These are phyloP conservation scores for Dendrocalamus latiflorus DNA, from an alignment of 202 grass and related monocot species.

Conservation along the genomic window DNA sequence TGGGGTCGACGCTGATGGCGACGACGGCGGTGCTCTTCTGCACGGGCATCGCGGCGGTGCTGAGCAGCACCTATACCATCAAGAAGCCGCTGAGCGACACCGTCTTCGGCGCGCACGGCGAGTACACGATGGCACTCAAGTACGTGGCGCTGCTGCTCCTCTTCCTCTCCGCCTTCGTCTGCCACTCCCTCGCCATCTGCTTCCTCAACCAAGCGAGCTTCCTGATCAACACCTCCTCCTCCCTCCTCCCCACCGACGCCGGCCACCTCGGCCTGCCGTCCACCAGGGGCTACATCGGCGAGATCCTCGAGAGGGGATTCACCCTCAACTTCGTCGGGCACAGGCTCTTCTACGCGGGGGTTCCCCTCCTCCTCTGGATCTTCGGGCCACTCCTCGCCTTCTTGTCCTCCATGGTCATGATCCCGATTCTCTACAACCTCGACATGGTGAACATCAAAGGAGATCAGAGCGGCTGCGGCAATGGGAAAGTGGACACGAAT, in stretches of 20 bases:
- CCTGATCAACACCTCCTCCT: slow-evolving; percentile 57
- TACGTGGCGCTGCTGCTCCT: slow-evolving; percentile 60
- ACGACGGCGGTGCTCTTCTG: slow-evolving; percentile 79
- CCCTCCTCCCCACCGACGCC: neutral
- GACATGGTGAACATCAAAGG: slow-evolving; percentile 27
- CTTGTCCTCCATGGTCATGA: slow-evolving; percentile 52
- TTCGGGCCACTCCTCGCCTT: slow-evolving; percentile 73
- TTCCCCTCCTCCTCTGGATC: slow-evolving; percentile 68
- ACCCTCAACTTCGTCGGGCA: slow-evolving; percentile 62
- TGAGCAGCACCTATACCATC: slow-evolving; percentile 77
- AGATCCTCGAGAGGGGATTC: slow-evolving; percentile 53
- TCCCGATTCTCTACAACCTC: slow-evolving; percentile 76
- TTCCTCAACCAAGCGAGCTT: slow-evolving; percentile 82
- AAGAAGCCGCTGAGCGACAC: slow-evolving; percentile 73
- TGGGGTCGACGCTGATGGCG: slow-evolving; percentile 81
- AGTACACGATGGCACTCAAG: slow-evolving; percentile 87
- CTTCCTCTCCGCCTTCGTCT: slow-evolving; percentile 78
- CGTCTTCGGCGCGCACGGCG: slow-evolving; percentile 71
- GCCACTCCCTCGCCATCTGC: slow-evolving; percentile 68
- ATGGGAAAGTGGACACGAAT: slow-evolving; percentile 1
- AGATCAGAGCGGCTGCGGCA: neutral
- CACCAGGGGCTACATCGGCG: slow-evolving; percentile 15
- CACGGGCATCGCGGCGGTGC: slow-evolving; percentile 79
- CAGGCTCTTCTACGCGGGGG: slow-evolving; percentile 64
- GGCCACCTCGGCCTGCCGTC: neutral